These are phyloP conservation scores for Puccinia polysora DNA, from an alignment of 1,284 basidiomycete species.

Conservation along the genomic window DNA sequence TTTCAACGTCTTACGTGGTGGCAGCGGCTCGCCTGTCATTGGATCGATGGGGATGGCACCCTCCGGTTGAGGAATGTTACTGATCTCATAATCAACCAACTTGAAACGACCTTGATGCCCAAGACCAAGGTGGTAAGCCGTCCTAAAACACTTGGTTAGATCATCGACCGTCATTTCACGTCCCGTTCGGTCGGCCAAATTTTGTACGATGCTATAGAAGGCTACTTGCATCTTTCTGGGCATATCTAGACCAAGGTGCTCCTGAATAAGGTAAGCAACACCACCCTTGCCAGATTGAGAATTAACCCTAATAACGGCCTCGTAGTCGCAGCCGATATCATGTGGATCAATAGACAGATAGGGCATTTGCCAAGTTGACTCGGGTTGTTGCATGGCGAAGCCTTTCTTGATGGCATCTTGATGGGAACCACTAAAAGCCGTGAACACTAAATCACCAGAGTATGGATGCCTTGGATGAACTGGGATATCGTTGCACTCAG, in stretches of 20 bases:
- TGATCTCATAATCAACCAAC: constrained; percentile 76
- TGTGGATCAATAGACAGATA: constrained; percentile 95
- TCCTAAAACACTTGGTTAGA: constrained; percentile 82
- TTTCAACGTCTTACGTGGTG: constrained; percentile 61
- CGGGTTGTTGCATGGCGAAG: constrained; percentile 72
- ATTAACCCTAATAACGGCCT: constrained; percentile 98
- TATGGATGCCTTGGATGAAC: constrained; percentile 95
- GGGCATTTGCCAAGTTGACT: constrained; percentile 74
- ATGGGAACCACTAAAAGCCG: constrained; percentile 96
- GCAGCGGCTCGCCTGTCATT: constrained; percentile 59
- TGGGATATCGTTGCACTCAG: constrained; percentile 91
- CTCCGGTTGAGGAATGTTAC: constrained; percentile 56
- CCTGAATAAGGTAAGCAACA: constrained; percentile 93
- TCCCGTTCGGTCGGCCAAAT: constrained; percentile 82
- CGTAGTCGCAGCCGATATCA: constrained; percentile 90
- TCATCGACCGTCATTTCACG: constrained; percentile 95
- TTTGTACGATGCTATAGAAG: constrained; percentile 92
- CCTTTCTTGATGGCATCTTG: constrained; percentile 99
- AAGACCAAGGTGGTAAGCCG: constrained; percentile 77
- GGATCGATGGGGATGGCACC: constrained; percentile 58
- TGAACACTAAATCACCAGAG: constrained; percentile 96
- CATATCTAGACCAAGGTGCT: constrained; percentile 82
- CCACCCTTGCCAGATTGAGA: constrained; percentile 71
- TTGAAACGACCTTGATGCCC: constrained; percentile 73
- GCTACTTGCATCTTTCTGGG: constrained; percentile 92